Percentiles rank a stretch among this genome's conserved stretches.
These are phyloP conservation scores for Blastobotrys buckinghamii DNA, from an alignment of 1,139 yeast species.

Conservation along the genomic window DNA sequence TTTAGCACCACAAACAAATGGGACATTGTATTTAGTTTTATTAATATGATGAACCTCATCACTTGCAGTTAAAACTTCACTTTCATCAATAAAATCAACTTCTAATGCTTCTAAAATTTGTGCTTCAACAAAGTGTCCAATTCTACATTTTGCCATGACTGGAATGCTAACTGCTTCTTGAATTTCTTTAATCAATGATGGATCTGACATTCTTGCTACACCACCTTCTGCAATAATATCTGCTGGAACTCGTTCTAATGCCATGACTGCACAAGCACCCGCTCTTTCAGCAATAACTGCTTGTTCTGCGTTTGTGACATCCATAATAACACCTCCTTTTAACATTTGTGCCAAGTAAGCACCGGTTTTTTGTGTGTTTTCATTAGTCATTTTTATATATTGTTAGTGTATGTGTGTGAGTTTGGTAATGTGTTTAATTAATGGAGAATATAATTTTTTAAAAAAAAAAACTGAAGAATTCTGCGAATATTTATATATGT, in stretches of 20 bases:
- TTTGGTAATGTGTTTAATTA: constrained; percentile 51
- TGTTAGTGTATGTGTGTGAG: not conserved
- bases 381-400: too few species aligned
- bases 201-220: constrained; percentile 86
- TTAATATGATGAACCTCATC: constrained; percentile 63
- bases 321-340: constrained; percentile 67
- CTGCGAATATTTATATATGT: too few species aligned
- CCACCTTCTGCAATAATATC: constrained; percentile 81
- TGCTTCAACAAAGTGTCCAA: constrained; percentile 82
- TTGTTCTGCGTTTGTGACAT: constrained; percentile 54
- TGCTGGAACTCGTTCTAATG: constrained; percentile 80
- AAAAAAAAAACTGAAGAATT: too few species aligned
- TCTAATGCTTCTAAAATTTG: constrained; percentile 69
- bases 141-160: constrained; percentile 85
- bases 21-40: constrained; percentile 59
- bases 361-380: not conserved
- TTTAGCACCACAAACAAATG: constrained; percentile 84
- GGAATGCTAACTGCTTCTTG: constrained; percentile 50
- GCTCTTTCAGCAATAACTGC: constrained; percentile 71
- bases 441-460: too few species aligned
- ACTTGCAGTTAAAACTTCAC: constrained; percentile 78
- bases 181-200: constrained; percentile 70
- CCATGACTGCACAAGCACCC: constrained; percentile 92
- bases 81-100: constrained; percentile 79
- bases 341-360: constrained; percentile 77